A percentile compares a stretch with the other conserved stretches of the same genome.
Conservation (phyloP, 495 filamentous ascomycete genomes). For the Xylaria venustula region DNA sequence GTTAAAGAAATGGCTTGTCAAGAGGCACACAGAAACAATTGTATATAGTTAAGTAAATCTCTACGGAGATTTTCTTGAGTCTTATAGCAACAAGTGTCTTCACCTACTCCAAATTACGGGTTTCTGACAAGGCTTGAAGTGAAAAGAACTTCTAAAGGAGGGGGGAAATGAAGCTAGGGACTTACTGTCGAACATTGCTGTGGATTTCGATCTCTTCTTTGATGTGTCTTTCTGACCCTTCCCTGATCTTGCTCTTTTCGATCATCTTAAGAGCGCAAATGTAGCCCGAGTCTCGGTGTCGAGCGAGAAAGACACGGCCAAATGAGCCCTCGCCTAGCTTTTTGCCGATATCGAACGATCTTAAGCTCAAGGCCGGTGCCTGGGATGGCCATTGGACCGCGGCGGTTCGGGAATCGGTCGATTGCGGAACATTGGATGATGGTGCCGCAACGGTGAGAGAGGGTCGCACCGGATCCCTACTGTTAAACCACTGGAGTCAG, state of each 20-base stretch:
- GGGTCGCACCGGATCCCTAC: too few species aligned
- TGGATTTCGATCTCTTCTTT: conserved; percentile 20
- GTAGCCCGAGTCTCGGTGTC: neutral
- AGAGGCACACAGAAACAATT: too few species aligned
- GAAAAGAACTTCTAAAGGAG: too few species aligned
- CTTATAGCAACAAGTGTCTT: too few species aligned
- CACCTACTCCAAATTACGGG: too few species aligned
- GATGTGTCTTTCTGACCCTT: conserved; percentile 4
- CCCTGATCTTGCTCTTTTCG: conserved; percentile 7
- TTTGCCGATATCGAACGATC: conserved; percentile 18
- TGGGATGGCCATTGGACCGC: too few species aligned
- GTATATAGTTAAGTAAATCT: too few species aligned
- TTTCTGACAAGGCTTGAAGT: too few species aligned
- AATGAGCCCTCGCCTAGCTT: conserved; percentile 17
- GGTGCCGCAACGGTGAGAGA: neutral
- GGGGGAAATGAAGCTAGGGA: too few species aligned
- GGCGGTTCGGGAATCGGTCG: neutral
- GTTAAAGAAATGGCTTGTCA: too few species aligned
- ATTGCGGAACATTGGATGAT: neutral
- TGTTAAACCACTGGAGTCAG: too few species aligned
- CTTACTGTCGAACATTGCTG: conserved; percentile 15
- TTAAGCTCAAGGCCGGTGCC: neutral
- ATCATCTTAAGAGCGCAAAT: conserved; percentile 23
- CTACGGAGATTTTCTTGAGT: too few species aligned
- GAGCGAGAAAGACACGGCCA: conserved; percentile 18